Percentiles rank a stretch among this genome's conserved stretches.
phyloP scores from a whole-genome alignment of 495 filamentous ascomycete species.

The Filosporella fistucella region DNA sequence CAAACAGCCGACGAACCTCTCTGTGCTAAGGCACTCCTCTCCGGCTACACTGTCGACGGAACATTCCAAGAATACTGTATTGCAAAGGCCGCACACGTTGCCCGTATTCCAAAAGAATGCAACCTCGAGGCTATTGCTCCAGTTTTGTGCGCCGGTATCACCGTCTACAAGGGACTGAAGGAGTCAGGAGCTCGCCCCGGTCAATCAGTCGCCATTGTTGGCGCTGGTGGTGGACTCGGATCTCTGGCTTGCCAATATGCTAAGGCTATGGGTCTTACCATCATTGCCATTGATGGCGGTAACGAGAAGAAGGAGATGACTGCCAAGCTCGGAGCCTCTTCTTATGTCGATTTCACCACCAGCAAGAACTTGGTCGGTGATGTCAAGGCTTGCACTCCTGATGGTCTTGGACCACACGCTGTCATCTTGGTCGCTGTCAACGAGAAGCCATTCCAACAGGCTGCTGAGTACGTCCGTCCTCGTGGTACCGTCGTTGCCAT shows the following conservation, averaged over 20 bases:
- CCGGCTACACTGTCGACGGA: constrained; percentile 89
- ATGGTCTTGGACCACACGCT: constrained; percentile 81
- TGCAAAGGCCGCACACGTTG: constrained; percentile 78
- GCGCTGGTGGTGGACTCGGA: constrained; percentile 84
- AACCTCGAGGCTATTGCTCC: constrained; percentile 75
- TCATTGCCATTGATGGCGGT: constrained; percentile 76
- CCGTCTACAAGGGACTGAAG: constrained; percentile 90
- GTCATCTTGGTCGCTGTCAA: constrained; percentile 79
- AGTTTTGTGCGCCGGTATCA: constrained; percentile 84
- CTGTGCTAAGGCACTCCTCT: constrained; percentile 66
- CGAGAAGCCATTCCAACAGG: constrained; percentile 94
- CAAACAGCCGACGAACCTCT: constrained; percentile 66
- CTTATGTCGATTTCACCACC: constrained; percentile 74
- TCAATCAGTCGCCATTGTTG: constrained; percentile 79
- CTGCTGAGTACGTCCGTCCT: constrained; percentile 76
- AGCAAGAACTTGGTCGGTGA: constrained; percentile 74
- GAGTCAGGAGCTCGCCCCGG: constrained; percentile 71
- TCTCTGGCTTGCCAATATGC: constrained; percentile 82
- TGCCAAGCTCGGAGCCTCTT: constrained; percentile 58
- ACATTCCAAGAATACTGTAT: constrained; percentile 91
- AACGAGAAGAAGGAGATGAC: constrained; percentile 72
- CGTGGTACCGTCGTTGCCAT: constrained; percentile 79
- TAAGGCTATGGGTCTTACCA: constrained; percentile 77
- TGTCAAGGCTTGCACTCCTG: constrained; percentile 71
- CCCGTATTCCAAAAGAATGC: constrained; percentile 69